Evolutionary conservation across 2,329 filamentous ascomycete species (phyloP).

Genomic region (Ophiostoma tasmaniense): DNA sequence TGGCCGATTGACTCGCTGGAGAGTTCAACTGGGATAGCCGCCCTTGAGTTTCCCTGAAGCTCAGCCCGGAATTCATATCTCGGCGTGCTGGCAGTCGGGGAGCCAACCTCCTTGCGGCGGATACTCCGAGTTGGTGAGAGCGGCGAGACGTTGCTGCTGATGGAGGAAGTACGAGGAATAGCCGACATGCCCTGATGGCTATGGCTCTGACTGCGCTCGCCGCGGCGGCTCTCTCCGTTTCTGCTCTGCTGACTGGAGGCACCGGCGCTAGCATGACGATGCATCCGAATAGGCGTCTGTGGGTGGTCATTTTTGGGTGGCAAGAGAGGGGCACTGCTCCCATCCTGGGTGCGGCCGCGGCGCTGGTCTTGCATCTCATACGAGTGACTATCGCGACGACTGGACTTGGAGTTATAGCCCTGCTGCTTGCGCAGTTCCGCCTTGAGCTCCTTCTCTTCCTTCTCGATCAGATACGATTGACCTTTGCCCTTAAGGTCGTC

Average conservation of each 20-base stretch:
- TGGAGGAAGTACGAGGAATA: neutral
- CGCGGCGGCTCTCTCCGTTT: neutral
- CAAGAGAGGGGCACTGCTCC: slow-evolving; percentile 18
- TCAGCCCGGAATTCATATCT: neutral
- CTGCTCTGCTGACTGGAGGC: neutral
- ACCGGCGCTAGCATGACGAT: slow-evolving; percentile 20
- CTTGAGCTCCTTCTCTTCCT: slow-evolving; percentile 54
- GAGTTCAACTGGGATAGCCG: neutral
- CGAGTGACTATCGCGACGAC: neutral
- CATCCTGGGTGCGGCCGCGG: neutral
- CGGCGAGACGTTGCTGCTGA: neutral
- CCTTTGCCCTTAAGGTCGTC: slow-evolving; percentile 78
- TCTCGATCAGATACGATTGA: slow-evolving; percentile 66
- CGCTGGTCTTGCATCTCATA: slow-evolving; percentile 29
- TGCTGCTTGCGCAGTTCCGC: slow-evolving; percentile 25
- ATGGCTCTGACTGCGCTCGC: neutral
- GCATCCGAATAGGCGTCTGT: slow-evolving; percentile 32
- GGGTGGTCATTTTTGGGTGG: slow-evolving; percentile 22
- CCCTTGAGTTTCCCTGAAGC: neutral
- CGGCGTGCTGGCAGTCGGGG: neutral
- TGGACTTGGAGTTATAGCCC: slow-evolving; percentile 43
- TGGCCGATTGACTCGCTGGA: neutral
- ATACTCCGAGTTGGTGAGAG: neutral
- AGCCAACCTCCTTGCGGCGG: neutral
- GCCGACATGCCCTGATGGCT: neutral